Base-by-base conservation (phyloP, 768 basidiomycete species). In the Termitomyces sp. region DNA sequence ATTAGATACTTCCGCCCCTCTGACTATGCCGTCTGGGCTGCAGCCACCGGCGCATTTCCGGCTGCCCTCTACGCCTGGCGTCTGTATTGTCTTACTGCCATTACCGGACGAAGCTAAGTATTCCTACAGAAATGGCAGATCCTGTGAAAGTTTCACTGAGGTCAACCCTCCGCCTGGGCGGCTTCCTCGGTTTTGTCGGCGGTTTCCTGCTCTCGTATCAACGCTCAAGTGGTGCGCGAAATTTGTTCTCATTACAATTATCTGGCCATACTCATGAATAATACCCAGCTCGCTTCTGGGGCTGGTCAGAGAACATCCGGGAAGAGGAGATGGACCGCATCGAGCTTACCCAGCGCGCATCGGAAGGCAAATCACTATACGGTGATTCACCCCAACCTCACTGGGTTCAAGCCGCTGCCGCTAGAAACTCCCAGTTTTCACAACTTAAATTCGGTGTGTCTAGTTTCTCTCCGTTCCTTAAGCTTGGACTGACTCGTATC, bases 151-250 rank as follows among this genome's bases (percentile, higher is more conserved):
- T 71, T 17, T 72, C 69, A 20, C 60, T 81, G 68, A 77, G 69
- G 63, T 76, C 81, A 0, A 57, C 73, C 34, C 61, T 80, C 48
- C 75, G 76, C 59, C 73, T 90, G 11, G 88, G 88, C 42, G 90
- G 89, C 9, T 74, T 90, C 66, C 76, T 98, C 52, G 96, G 96
- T 10, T 92, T 96, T 75, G 71, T 86, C 57, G 95, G 91, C 11
- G 96, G 96, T 20, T 98, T 98, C 83, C 73, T 98, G 69, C 72
- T 96, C 57, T 93, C 96, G 9, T 98, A 98, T 76, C 93, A 96
- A 76, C 82, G 89, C 58, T 94, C 92, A 38, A 90, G 88, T 69
- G 79, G 95, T 96, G 70, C 74, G 92, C 80, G 47, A 57, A 71
- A 67, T 59, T 63, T 67, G 42, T 56, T 51, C 32, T 48, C 15